Evolutionary conservation across 2,329 filamentous ascomycete genomes (phyloP).

Genomic region (Botrytis cinerea): DNA sequence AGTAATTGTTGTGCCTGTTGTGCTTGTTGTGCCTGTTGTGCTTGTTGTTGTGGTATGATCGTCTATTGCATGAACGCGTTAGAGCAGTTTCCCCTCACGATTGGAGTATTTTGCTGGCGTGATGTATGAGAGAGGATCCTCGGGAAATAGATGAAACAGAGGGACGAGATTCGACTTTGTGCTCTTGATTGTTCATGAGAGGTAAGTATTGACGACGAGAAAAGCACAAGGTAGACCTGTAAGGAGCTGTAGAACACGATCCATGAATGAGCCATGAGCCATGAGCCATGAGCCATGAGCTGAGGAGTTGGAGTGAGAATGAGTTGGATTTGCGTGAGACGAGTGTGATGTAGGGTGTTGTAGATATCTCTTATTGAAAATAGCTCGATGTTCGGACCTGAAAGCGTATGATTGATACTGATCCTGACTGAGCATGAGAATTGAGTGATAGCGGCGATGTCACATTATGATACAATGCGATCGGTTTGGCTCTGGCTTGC

Average conservation of each 20-base stretch:
- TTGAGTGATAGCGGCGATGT: background rate
- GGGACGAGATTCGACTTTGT: background rate
- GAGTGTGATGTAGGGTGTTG: background rate
- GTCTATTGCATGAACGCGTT: background rate
- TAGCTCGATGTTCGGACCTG: background rate
- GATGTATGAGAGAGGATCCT: background rate
- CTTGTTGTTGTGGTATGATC: background rate
- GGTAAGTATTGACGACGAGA: slow-evolving; percentile 6
- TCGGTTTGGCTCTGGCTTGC: background rate
- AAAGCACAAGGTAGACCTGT: background rate
- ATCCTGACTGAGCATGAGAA: no score
- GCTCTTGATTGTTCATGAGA: background rate
- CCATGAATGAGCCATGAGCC: background rate
- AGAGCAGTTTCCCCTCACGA: background rate
- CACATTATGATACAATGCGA: background rate
- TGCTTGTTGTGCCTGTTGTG: background rate
- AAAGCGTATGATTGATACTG: background rate
- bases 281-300: no score
- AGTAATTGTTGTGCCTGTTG: background rate
- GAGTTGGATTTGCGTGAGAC: background rate
- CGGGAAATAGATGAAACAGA: slow-evolving; percentile 1
- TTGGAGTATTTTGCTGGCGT: background rate
- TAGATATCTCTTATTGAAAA: background rate
- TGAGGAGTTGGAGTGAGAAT: background rate
- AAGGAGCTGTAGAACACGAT: background rate